phyloP scores from a whole-genome alignment of 176 grass and related monocot genomes.

The Bonia amplexicaulis region DNA sequence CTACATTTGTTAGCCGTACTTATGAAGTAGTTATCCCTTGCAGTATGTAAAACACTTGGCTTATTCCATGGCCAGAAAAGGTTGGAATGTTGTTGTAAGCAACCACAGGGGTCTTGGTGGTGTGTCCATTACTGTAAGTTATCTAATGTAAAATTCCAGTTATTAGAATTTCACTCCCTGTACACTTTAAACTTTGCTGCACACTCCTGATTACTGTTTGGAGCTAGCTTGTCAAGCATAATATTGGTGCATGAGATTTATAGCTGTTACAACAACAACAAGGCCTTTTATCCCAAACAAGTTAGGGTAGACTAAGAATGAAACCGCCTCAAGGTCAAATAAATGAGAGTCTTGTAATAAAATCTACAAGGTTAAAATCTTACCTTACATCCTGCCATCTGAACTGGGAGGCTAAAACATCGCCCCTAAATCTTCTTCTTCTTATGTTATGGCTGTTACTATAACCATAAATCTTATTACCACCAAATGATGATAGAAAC shows the following conservation, averaged over 20 bases:
- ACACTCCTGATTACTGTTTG: background rate
- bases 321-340: no score
- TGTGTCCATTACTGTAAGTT: conserved; percentile 92
- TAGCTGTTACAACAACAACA: background rate
- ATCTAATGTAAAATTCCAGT: conserved; percentile 12
- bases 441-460: background rate
- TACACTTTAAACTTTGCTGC: conserved; percentile 14
- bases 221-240: background rate
- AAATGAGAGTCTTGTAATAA: no score
- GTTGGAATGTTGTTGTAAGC: conserved; percentile 92
- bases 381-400: no score
- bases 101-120: conserved; percentile 92
- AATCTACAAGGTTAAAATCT: no score
- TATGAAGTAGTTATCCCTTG: conserved; percentile 26
- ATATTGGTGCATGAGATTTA: background rate
- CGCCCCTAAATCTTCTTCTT: no score
- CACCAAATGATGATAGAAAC: background rate
- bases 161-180: conserved; percentile 21
- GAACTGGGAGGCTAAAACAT: no score
- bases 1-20: conserved; percentile 16
- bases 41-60: conserved; percentile 85
- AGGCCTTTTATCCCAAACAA: no score
- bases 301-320: no score
- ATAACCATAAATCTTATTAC: background rate
- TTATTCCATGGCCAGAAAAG: conserved; percentile 64